Conservation (phyloP, 2,329 filamentous ascomycete genomes). For the Dendrostoma leiphaemia region DNA sequence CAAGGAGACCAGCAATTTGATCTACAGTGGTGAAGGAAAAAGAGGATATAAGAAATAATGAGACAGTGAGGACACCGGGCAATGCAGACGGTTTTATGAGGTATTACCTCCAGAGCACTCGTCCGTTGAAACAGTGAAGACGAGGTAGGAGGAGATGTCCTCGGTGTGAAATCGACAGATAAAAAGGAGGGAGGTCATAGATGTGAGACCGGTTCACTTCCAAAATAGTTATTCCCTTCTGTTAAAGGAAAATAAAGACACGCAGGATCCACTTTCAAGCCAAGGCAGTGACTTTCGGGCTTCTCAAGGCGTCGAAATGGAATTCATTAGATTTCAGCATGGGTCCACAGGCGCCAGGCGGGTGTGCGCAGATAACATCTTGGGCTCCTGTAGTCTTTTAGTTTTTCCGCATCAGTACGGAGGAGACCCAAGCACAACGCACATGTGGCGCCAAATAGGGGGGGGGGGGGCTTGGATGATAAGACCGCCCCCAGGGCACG, state of each 20-base stretch:
- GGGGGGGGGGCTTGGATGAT: slow-evolving; percentile 1
- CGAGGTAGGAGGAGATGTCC: too few species aligned
- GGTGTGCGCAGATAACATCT: too few species aligned
- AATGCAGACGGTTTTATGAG: background rate
- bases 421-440: background rate
- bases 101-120: too few species aligned
- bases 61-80: too few species aligned
- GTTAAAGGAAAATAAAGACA: background rate
- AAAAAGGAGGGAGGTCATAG: too few species aligned
- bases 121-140: too few species aligned
- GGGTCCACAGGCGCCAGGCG: too few species aligned
- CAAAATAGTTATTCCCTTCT: background rate
- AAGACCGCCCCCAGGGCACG: background rate
- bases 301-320: too few species aligned
- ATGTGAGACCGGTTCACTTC: too few species aligned
- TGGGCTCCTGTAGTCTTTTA: too few species aligned
- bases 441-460: too few species aligned
- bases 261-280: background rate
- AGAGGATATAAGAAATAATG: background rate
- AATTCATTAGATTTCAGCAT: too few species aligned
- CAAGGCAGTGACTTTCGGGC: background rate
- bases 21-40: background rate
- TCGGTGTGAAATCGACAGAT: background rate
- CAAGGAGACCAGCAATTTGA: background rate
- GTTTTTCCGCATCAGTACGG: background rate